These are phyloP conservation scores for Ustilago loliicola DNA, from an alignment of 1,284 basidiomycete species.

Conservation along the genomic window DNA sequence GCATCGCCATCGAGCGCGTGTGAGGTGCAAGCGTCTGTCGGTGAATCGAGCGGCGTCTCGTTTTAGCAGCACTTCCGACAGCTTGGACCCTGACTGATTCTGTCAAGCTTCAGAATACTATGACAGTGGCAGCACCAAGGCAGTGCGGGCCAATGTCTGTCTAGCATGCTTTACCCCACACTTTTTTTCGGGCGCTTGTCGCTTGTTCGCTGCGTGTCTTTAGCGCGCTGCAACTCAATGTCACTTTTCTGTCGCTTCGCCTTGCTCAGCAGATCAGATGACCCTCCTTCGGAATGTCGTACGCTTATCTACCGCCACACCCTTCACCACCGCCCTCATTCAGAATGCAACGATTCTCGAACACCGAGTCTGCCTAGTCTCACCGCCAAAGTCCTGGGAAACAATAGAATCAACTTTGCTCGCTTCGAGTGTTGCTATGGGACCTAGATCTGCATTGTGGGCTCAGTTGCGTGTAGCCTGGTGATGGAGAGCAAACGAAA, in stretches of 20 bases:
- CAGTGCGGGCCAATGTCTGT: slow-evolving; percentile 8
- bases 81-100: slow-evolving; percentile 11
- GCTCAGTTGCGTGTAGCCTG: background rate
- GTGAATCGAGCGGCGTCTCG: slow-evolving; percentile 18
- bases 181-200: slow-evolving; percentile 16
- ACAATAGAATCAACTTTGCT: background rate
- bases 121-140: background rate
- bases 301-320: background rate
- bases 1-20: too few relatives aligned
- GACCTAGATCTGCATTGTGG: background rate
- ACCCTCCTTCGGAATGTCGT: slow-evolving; percentile 14
- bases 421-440: background rate
- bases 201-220: slow-evolving; percentile 7
- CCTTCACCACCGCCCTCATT: background rate
- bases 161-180: slow-evolving; percentile 8
- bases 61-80: background rate
- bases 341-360: background rate
- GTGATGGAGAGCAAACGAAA: background rate
- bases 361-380: background rate
- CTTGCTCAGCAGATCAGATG: slow-evolving; percentile 27
- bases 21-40: background rate
- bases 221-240: slow-evolving; percentile 5
- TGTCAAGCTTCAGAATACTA: background rate
- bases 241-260: background rate
- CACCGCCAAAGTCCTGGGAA: background rate